Base-by-base conservation (phyloP, 805 yeast genomes). In the Hanseniaspora lindneri region DNA sequence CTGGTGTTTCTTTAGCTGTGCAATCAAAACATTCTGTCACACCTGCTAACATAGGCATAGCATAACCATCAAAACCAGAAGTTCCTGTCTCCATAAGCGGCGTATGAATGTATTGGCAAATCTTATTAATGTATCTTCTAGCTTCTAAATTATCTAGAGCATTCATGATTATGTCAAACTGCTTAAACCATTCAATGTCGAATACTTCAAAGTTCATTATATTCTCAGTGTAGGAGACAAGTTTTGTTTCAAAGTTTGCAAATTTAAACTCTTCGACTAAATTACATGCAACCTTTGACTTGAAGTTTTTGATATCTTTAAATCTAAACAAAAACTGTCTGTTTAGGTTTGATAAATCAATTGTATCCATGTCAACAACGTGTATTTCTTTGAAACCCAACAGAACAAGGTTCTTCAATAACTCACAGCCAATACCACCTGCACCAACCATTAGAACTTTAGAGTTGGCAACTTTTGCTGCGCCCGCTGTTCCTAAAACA, bases 61-160 rank as follows among this genome's bases (percentile, higher is more conserved):
- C 83, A 61, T 92, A 96, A 20, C 99, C 99, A 53, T 79, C 80
- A 54, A 80, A 83, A 1, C 99, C 99, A 0, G 96, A 83, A 0
- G 97, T 88, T 9, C 99, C 99, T 48, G 86, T 77, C 63, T 92
- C 98, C 73, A 92, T 77, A 44, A 89, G 70, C 1, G 94, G 94
- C 24, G 73, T 80, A 24, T 73, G 68, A 17, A 84, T 66, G 52
- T 83, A 82, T 13, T 89, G 71, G 9, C 89, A 80, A 66, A 89
- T 77, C 51, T 76, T 74, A 60, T 92, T 92, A 44, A 94, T 95
- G 62, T 87, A 83, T 14, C 88, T 69, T 56, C 99, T 72, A 0
- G 99, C 98, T 47, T 86, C 94, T 27, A 88, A 67, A 61, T 92
- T 92, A 61, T 92, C 99, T 54, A 92, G 71, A 0, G 98, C 99